Evolutionary conservation across 805 yeast species (phyloP).

Genomic region (Pichia rugopelliculosa): DNA sequence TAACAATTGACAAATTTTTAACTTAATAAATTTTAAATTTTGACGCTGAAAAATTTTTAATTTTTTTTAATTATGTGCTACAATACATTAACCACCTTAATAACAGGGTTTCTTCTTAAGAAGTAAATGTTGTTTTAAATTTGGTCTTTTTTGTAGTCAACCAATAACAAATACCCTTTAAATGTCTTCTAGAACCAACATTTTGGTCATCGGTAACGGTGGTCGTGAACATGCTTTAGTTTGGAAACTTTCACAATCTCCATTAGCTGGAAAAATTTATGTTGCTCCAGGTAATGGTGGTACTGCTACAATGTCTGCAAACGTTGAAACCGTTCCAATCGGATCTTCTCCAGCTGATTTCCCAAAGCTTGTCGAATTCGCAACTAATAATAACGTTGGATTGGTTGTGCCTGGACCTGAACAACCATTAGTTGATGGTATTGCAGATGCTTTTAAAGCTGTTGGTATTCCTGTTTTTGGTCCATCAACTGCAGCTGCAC

Average conservation of each 20-base stretch:
- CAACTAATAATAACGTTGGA: constrained; percentile 53
- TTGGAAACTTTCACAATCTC: constrained; percentile 82
- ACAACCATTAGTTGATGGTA: constrained; percentile 95
- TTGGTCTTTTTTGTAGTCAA: neutral
- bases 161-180: neutral
- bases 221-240: constrained; percentile 98
- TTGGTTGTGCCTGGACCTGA: constrained; percentile 98
- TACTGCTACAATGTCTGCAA: constrained; percentile 43
- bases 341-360: constrained; percentile 64
- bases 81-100: neutral
- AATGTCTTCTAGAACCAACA: constrained; percentile 33
- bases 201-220: constrained; percentile 91
- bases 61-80: neutral
- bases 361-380: constrained; percentile 62
- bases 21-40: too few relatives aligned
- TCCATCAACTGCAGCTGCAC: constrained; percentile 85
- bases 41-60: neutral
- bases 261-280: constrained; percentile 59
- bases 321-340: constrained; percentile 65
- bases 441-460: constrained; percentile 59
- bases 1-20: too few relatives aligned
- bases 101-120: neutral
- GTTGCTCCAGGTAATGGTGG: constrained; percentile 99
- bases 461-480: constrained; percentile 96
- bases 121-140: neutral